Evolutionary conservation across 345 rosid species (phyloP).

Genomic region (Gossypioides kirkii): DNA sequence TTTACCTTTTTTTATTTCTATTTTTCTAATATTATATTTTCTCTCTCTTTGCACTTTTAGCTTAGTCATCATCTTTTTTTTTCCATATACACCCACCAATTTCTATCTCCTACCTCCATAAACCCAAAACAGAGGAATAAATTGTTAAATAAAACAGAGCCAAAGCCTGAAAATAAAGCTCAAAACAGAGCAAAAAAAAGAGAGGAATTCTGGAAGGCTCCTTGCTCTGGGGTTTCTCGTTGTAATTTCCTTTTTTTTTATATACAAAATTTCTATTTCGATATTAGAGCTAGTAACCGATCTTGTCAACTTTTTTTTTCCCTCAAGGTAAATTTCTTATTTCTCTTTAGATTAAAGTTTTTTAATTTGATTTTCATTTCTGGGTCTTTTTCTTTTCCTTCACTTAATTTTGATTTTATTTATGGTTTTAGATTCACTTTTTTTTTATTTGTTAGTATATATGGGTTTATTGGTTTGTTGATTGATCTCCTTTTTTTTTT

Average conservation of each 20-base stretch:
- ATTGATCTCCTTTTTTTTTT: neutral
- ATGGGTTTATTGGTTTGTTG: neutral
- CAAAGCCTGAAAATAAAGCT: neutral
- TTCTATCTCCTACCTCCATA: conserved; percentile 20
- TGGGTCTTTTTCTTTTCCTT: neutral
- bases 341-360: neutral
- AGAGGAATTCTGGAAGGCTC: conserved; percentile 15
- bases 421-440: neutral
- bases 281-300: conserved; percentile 12
- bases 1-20: conserved; percentile 17
- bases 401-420: neutral
- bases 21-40: conserved; percentile 5
- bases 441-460: neutral
- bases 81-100: conserved; percentile 39
- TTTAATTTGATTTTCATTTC: conserved; percentile 7
- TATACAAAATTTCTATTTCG: neutral
- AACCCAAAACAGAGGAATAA: neutral
- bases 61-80: conserved; percentile 51
- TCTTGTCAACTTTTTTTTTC: conserved; percentile 10
- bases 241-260: neutral
- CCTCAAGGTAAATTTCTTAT: conserved; percentile 27
- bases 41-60: conserved; percentile 42
- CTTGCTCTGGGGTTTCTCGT: conserved; percentile 22
- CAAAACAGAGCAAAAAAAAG: conserved; percentile 1
- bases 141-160: neutral